Base-by-base conservation (phyloP, 148 eudicot species). In the Amaranthus cruentus region DNA sequence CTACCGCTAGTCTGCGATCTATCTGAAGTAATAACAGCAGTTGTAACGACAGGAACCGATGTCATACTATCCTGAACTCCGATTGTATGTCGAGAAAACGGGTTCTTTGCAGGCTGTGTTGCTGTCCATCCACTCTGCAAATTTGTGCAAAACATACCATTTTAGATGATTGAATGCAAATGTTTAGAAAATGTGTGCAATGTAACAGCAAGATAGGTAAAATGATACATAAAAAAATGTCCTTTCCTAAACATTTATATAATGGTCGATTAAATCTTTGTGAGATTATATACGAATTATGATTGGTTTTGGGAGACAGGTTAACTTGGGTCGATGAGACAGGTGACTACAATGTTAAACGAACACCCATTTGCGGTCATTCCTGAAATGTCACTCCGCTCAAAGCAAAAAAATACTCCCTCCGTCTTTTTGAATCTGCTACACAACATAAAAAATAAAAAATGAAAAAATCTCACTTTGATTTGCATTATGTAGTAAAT, bases 81-180 rank as follows among this genome's bases (percentile, higher is more conserved):
- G 55, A 67, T 50, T 15, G 75, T 72, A 57, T 82, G 86, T 73
- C 84, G 77, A 6, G 96, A 85, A 83, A 95, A 95, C 10, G 96
- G 97, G 58, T 88, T 90, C 81, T 85, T 88, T 10, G 81, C 75
- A 13, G 71, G 69, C 42, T 87, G 85, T 50, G 79, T 51, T 67
- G 56, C 63, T 74, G 79, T 78, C 90, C 88, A 86, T 57, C 84
- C 96, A 81, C 83, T 87, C 97, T 91, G 97, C 85, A 75, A 63
- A 50, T 56, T 15, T 65, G 3, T 12, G 60, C 62, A 72, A 76
- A 70, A 47, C 73, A 47, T 18, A 71, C 28, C 15, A 70, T 18
- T 9, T 81, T 62, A 73, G 56, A 63, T 42, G 7, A 18, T 9
- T 44, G 18, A 47, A 18, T 18, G 46, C 52, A 43, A 46, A 28